phyloP scores from a whole-genome alignment of 1,284 basidiomycete species.

The Leccinum cinnamomeum region DNA sequence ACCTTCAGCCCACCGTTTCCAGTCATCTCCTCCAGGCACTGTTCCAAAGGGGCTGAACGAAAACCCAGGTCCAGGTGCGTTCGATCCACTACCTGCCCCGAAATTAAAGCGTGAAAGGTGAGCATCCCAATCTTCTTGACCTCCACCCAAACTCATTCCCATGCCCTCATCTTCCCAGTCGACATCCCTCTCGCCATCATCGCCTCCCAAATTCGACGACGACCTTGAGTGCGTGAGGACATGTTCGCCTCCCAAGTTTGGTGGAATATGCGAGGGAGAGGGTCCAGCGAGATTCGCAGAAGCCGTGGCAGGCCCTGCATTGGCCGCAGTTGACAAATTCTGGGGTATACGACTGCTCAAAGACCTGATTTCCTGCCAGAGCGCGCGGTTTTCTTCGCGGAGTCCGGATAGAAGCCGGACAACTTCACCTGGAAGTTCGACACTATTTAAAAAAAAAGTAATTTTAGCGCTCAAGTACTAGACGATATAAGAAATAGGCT shows the following conservation, averaged over 20 bases:
- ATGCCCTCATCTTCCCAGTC: conserved; percentile 34
- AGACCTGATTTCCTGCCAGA: conserved; percentile 43
- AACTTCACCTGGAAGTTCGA: conserved; percentile 78
- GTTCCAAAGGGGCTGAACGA: conserved; percentile 14
- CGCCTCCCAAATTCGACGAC: conserved; percentile 30
- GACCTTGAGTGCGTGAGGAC: conserved; percentile 27
- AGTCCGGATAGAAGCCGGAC: conserved; percentile 66
- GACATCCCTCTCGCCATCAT: conserved; percentile 29
- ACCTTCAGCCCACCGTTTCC: conserved; percentile 31
- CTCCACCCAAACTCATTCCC: conserved; percentile 17
- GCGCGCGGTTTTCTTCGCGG: conserved; percentile 62
- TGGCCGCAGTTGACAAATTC: conserved; percentile 5
- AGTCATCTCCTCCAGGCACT: conserved; percentile 23
- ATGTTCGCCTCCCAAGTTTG: conserved; percentile 18
- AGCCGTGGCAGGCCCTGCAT: conserved; percentile 4
- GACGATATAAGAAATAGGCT: neutral
- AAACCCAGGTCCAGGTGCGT: conserved; percentile 15
- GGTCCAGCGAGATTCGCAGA: conserved; percentile 12
- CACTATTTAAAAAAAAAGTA: conserved; percentile 40
- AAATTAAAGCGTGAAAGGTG: conserved; percentile 21
- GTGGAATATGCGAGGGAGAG: conserved; percentile 7
- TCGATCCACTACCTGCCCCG: conserved; percentile 13
- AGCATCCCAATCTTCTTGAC: conserved; percentile 26
- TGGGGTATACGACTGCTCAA: conserved; percentile 36
- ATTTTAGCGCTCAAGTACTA: conserved; percentile 1